A percentile compares a stretch with the other conserved stretches of the same genome.
Evolutionary conservation across 2,329 filamentous ascomycete species (phyloP).

Genomic region (Calonectria ilicicola): DNA sequence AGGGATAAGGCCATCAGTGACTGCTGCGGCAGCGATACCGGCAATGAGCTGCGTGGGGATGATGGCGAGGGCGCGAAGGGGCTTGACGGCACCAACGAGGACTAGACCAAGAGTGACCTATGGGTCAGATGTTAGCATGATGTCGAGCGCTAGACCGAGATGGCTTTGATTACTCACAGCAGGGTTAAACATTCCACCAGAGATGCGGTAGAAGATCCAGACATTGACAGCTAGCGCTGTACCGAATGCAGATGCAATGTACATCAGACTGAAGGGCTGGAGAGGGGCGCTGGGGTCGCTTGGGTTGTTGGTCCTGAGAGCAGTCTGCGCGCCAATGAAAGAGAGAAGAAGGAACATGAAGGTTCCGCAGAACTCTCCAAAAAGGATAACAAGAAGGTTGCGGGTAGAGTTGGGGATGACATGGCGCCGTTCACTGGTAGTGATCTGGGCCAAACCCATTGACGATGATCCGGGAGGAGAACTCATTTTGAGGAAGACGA

Average conservation of each 20-base stretch:
- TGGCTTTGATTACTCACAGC: constrained; percentile 52
- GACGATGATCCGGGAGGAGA: constrained; percentile 17
- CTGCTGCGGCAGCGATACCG: constrained; percentile 68
- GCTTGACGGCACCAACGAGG: constrained; percentile 68
- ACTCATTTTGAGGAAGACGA: not conserved
- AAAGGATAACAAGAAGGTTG: constrained; percentile 55
- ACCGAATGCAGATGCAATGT: constrained; percentile 63
- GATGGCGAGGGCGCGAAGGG: constrained; percentile 63
- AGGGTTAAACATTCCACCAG: constrained; percentile 64
- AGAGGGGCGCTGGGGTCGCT: constrained; percentile 42
- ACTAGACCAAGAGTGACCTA: constrained; percentile 69
- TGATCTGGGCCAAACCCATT: constrained; percentile 20
- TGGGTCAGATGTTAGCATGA: constrained; percentile 4
- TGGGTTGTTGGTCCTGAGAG: constrained; percentile 47
- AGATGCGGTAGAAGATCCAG: constrained; percentile 68
- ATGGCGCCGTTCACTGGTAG: constrained; percentile 10
- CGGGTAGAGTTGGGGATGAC: constrained; percentile 27
- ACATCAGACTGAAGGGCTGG: constrained; percentile 55
- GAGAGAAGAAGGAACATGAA: constrained; percentile 64
- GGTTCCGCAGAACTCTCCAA: constrained; percentile 65
- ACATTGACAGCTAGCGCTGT: constrained; percentile 64
- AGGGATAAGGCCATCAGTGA: constrained; percentile 69
- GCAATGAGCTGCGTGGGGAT: constrained; percentile 69
- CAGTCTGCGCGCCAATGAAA: constrained; percentile 55
- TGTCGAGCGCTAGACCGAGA: not conserved